Base-by-base conservation (phyloP, 148 eudicot genomes). In the Suaeda aralocaspica region DNA sequence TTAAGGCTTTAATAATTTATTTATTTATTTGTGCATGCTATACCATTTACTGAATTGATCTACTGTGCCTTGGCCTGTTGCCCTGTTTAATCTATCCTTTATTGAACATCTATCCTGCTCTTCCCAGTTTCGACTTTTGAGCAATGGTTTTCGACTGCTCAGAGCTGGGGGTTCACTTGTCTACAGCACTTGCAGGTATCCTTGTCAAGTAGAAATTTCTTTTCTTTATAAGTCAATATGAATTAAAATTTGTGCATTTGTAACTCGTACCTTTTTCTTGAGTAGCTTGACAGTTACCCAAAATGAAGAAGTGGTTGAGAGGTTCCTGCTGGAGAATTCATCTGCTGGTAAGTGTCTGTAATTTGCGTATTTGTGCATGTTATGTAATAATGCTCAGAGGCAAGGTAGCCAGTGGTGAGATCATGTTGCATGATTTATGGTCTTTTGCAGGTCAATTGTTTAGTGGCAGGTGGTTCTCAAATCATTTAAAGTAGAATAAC, bases 181-280 rank as follows among this genome's bases (percentile, higher is more conserved):
- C 68, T 95, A 95, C 83, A 95, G 99, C 80, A 95, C 99, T 46
- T 95, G 99, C 96, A 95, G 99, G 99, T 91, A 58, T 33, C 3
- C 34, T 74, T 65, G 31, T 61, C 52, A 39, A 28, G 31, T 12
- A 45, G 30, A 33, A 13, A 72, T 55, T 31, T n/a, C 30, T 52
- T 12, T 19, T 63, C 53, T 33, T 1, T 41, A 14, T n/a, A n/a
- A 36, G 3, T 25, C 6, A 18, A 59, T 13, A 30, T 58, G 39
- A 52, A 19, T n/a, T 11, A 29, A 28, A 30, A 59, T 19, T 46
- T 19, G 58, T 56, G 34, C 51, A 45, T 30, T 31, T 52, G 49
- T 70, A 29, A 36, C 13, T 42, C 21, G 67, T 48, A 56, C 57
- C 31, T 76, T 76, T 44, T 22, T 33, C 30, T 72, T 64, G 31